phyloP scores from a whole-genome alignment of 352 stramenopile species.

The Pythium periplocum region DNA sequence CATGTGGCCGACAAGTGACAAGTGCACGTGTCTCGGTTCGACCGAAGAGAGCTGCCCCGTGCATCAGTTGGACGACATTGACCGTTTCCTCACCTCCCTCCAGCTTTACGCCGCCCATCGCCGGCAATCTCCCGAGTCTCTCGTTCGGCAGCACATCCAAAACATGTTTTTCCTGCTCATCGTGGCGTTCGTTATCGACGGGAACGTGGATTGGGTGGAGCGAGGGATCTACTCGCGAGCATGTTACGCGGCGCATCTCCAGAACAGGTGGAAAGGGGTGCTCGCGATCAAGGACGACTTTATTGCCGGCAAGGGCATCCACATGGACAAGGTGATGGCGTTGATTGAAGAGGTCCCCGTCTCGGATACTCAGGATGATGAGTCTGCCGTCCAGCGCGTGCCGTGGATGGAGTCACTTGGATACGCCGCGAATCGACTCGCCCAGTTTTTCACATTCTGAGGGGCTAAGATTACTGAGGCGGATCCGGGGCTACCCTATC shows the following conservation, averaged over 20 bases:
- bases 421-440: slow-evolving; percentile 22
- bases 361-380: slow-evolving; percentile 9
- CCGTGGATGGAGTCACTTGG: slow-evolving; percentile 23
- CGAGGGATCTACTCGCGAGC: slow-evolving; percentile 32
- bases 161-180: slow-evolving; percentile 47
- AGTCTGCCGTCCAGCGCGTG: slow-evolving; percentile 8
- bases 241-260: slow-evolving; percentile 30
- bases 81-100: slow-evolving; percentile 24
- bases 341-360: slow-evolving; percentile 17
- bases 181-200: slow-evolving; percentile 36
- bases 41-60: slow-evolving; percentile 14
- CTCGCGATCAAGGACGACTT: slow-evolving; percentile 36
- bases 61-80: slow-evolving; percentile 32
- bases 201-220: slow-evolving; percentile 37
- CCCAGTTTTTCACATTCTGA: slow-evolving; percentile 19
- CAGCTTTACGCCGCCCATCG: slow-evolving; percentile 10
- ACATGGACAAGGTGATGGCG: slow-evolving; percentile 26
- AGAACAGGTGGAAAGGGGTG: slow-evolving; percentile 33
- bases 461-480: too few relatives aligned
- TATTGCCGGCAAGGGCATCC: slow-evolving; percentile 28
- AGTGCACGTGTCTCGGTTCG: slow-evolving; percentile 24
- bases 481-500: too few relatives aligned
- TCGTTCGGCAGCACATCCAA: slow-evolving; percentile 22
- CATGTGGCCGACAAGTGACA: slow-evolving; percentile 25
- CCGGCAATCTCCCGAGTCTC: not conserved